A percentile compares a stretch with the other conserved stretches of the same genome.
Evolutionary conservation across 2,329 filamentous ascomycete genomes (phyloP).

Genomic region (Diaporthe helianthi): DNA sequence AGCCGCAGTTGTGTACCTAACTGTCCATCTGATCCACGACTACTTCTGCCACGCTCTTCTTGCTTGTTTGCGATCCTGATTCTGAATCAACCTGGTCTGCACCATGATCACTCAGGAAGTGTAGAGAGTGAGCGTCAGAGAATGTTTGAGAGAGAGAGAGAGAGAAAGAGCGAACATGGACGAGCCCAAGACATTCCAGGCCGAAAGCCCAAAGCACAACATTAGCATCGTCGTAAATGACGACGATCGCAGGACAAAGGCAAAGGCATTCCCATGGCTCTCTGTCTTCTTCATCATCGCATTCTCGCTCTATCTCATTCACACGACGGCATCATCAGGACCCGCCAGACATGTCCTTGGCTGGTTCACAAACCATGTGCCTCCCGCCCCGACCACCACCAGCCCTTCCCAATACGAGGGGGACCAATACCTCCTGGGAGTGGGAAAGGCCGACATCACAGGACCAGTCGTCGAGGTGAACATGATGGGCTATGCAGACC

Average conservation of each 20-base stretch:
- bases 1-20: background rate
- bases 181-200: background rate
- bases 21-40: background rate
- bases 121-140: background rate
- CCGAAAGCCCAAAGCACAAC: background rate
- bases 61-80: background rate
- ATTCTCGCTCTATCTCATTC: background rate
- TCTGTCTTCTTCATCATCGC: background rate
- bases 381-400: background rate
- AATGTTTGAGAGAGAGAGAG: background rate
- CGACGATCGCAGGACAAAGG: background rate
- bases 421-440: slow-evolving; percentile 57
- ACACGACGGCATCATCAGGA: background rate
- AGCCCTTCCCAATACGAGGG: slow-evolving; percentile 37
- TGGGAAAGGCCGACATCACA: slow-evolving; percentile 62
- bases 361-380: slow-evolving; percentile 4
- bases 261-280: background rate
- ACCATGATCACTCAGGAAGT: background rate
- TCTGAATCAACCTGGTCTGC: background rate
- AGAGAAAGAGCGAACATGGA: background rate
- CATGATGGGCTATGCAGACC: slow-evolving; percentile 86
- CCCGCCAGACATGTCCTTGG: background rate
- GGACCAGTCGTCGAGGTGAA: slow-evolving; percentile 87
- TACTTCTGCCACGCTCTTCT: background rate
- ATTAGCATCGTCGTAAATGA: background rate